Evolutionary conservation across 208 protist species (phyloP).

Genomic region (Porcisia hertigi): DNA sequence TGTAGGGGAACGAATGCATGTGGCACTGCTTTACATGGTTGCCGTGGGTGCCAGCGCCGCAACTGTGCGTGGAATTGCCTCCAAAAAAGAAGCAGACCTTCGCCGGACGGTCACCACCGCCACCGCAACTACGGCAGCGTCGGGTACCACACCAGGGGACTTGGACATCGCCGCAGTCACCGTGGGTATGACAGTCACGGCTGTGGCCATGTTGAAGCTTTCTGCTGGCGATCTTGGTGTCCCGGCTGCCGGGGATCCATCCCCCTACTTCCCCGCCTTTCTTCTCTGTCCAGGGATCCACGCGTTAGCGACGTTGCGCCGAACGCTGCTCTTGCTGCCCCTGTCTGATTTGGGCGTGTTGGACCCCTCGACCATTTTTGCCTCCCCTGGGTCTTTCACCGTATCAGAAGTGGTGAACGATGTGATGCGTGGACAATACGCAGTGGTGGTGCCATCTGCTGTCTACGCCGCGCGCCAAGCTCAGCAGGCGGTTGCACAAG

Average conservation of each 20-base stretch:
- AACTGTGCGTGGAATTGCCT: slow-evolving; percentile 60
- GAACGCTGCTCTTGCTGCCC: slow-evolving; percentile 28
- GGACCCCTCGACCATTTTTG: slow-evolving; percentile 19
- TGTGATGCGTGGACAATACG: slow-evolving; percentile 44
- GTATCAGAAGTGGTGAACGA: slow-evolving; percentile 54
- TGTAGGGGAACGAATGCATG: slow-evolving; percentile 71
- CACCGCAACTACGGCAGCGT: not conserved
- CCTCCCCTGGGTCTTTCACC: slow-evolving; percentile 49
- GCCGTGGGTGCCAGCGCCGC: slow-evolving; percentile 68
- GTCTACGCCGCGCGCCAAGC: slow-evolving; percentile 43
- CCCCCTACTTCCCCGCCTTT: slow-evolving; percentile 42
- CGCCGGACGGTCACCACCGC: slow-evolving; percentile 42
- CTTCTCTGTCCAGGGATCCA: slow-evolving; percentile 40
- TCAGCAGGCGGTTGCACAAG: slow-evolving; percentile 26
- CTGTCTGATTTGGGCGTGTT: slow-evolving; percentile 23
- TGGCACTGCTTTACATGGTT: slow-evolving; percentile 66
- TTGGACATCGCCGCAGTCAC: slow-evolving; percentile 1
- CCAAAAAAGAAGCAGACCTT: slow-evolving; percentile 68
- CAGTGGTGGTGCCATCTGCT: slow-evolving; percentile 38
- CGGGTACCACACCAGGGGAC: not conserved
- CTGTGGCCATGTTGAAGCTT: slow-evolving; percentile 40
- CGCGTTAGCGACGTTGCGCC: slow-evolving; percentile 20
- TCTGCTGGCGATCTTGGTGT: slow-evolving; percentile 41
- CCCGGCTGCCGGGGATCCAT: slow-evolving; percentile 9
- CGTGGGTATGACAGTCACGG: slow-evolving; percentile 25